phyloP scores from a whole-genome alignment of 2,329 filamentous ascomycete species.

The Curvularia sp. region DNA sequence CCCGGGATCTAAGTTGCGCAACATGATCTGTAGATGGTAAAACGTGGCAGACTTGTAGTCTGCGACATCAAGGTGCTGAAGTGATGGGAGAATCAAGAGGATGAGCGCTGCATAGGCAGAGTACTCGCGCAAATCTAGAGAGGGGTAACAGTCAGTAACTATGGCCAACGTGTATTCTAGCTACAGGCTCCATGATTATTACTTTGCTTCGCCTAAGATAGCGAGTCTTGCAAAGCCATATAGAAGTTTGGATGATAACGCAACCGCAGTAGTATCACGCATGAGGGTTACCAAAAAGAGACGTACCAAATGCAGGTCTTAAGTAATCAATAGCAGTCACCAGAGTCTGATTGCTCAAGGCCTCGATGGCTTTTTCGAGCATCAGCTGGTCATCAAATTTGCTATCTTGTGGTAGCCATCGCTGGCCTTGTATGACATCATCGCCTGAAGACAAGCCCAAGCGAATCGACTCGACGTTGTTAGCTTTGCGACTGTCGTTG shows the following conservation, averaged over 20 bases:
- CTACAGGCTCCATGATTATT: neutral
- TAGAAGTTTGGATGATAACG: neutral
- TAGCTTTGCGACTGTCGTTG: slow-evolving; percentile 22
- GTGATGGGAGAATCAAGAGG: slow-evolving; percentile 28
- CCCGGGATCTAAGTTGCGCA: slow-evolving; percentile 25
- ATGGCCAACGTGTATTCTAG: neutral
- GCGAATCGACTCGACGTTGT: slow-evolving; percentile 29
- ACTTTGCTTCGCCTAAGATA: neutral
- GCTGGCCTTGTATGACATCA: slow-evolving; percentile 21
- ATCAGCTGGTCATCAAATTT: slow-evolving; percentile 22
- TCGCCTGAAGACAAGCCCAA: slow-evolving; percentile 28
- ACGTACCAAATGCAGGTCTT: slow-evolving; percentile 23
- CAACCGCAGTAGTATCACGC: neutral
- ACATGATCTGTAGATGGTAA: slow-evolving; percentile 25
- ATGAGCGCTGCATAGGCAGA: slow-evolving; percentile 36
- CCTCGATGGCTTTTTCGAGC: slow-evolving; percentile 20
- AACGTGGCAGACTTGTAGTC: slow-evolving; percentile 30
- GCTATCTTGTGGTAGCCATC: slow-evolving; percentile 26
- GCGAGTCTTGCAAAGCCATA: neutral
- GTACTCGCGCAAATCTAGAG: slow-evolving; percentile 29
- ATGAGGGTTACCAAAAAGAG: neutral
- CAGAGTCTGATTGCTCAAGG: slow-evolving; percentile 23
- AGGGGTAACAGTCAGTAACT: neutral
- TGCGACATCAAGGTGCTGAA: slow-evolving; percentile 28
- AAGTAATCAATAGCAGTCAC: slow-evolving; percentile 26